Base-by-base conservation (phyloP, 768 basidiomycete species). In the Lanmaoa pseudosensibilis region DNA sequence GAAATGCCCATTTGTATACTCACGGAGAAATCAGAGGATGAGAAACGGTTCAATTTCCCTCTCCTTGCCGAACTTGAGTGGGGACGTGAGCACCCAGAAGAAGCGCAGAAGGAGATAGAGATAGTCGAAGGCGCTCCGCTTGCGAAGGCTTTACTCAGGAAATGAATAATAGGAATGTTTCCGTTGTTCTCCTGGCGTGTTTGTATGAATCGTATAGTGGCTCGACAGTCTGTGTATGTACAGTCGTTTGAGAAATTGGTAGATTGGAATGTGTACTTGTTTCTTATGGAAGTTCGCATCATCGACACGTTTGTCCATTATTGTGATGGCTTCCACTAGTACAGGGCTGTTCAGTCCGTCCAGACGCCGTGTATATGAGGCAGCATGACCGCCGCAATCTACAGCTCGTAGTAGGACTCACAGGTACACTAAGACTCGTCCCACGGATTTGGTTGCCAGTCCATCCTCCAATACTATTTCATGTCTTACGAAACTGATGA, bases 71-170 rank as follows among this genome's bases (percentile, higher is more conserved):
- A 32, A 25, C 30, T 55, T 2, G 45, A 64, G 34, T 65, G 59
- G 58, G 58, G 43, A 11, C 40, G n/a, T 4, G 62, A 64, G 50
- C 39, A 64, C 45, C 63, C 63, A 4, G 9, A 12, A 10, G 52
- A 64, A 11, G 40, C 43, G 13, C 4, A 46, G 33, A 21, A 21
- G 12, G 52, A 36, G 16, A 56, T 54, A n/a, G 25, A 49, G 0
- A 16, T n/a, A 19, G 18, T n/a, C 21, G 38, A 52, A n/a, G 37
- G 1, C 4, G 5, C 21, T 21, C n/a, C 11, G 1, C 49, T 48
- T 43, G 55, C 5, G 12, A 19, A 45, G 50, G 38, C 23, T 6
- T 19, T 27, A 19, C 15, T 18, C 1, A 2, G 8, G 27, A n/a
- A 12, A 21, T 15, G 30, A 8, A 18, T n/a, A 3, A 19, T 15